Conservation (phyloP, 352 stramenopile species). For the Globisporangium carolinianum region DNA sequence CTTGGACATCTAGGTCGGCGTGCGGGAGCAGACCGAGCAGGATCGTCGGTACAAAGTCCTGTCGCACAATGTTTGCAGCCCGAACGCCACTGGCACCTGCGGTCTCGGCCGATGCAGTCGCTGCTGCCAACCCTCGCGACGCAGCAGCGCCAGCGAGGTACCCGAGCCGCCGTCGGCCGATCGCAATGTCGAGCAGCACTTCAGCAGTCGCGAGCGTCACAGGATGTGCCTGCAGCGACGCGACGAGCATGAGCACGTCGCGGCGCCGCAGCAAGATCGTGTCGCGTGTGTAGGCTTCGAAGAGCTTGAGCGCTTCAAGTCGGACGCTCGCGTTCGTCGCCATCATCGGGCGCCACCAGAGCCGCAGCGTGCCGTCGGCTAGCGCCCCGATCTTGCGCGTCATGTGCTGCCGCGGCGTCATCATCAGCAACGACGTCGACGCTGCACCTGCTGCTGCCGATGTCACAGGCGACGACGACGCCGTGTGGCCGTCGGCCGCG, state of each 20-base stretch:
- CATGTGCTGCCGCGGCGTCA: slow-evolving; percentile 21
- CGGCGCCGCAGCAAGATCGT: slow-evolving; percentile 47
- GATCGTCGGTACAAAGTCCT: slow-evolving; percentile 51
- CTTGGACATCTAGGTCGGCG: slow-evolving; percentile 44
- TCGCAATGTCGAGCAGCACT: slow-evolving; percentile 54
- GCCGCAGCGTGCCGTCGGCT: slow-evolving; percentile 51
- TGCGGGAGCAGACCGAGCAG: slow-evolving; percentile 42
- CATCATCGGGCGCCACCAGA: slow-evolving; percentile 62
- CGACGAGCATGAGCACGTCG: slow-evolving; percentile 62
- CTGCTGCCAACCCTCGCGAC: neutral
- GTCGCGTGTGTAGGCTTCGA: slow-evolving; percentile 66
- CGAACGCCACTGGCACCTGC: slow-evolving; percentile 9
- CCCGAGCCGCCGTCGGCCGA: slow-evolving; percentile 34
- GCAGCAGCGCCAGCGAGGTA: slow-evolving; percentile 1
- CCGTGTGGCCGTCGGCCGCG: slow-evolving; percentile 14
- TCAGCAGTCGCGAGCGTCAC: slow-evolving; percentile 40
- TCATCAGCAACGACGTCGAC: neutral
- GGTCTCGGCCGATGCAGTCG: neutral
- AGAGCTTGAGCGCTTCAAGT: slow-evolving; percentile 50
- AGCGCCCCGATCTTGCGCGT: slow-evolving; percentile 36
- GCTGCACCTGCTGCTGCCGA: too few relatives aligned
- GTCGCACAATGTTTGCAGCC: slow-evolving; percentile 36
- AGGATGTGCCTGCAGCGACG: slow-evolving; percentile 38
- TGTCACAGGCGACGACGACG: neutral
- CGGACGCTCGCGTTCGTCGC: slow-evolving; percentile 39